A percentile compares a stretch with the other conserved stretches of the same genome.
These are phyloP conservation scores for Hamigera avellanea DNA, from an alignment of 495 filamentous ascomycete species.

Conservation along the genomic window DNA sequence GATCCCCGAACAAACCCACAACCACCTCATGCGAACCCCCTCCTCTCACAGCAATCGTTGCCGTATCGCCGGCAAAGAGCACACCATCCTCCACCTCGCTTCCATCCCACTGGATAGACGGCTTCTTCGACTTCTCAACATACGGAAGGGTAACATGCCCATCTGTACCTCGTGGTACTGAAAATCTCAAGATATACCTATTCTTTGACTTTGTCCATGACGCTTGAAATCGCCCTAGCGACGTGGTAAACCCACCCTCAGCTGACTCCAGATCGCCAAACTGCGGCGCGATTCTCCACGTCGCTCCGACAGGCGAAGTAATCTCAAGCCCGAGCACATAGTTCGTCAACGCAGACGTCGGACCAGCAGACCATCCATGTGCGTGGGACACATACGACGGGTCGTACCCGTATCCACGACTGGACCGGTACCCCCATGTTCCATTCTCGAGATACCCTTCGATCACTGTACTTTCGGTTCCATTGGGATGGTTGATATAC, in stretches of 20 bases:
- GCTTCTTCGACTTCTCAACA: slow-evolving; percentile 11
- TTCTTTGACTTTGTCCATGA: slow-evolving; percentile 19
- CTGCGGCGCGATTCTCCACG: slow-evolving; percentile 39
- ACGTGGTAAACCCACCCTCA: slow-evolving; percentile 44
- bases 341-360: slow-evolving; percentile 41
- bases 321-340: slow-evolving; percentile 44
- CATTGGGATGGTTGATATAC: slow-evolving; percentile 47
- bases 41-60: slow-evolving; percentile 12
- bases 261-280: slow-evolving; percentile 39
- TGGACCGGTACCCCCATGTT: slow-evolving; percentile 42
- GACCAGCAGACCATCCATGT: slow-evolving; percentile 51
- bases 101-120: slow-evolving; percentile 19
- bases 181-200: slow-evolving; percentile 21
- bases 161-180: slow-evolving; percentile 33
- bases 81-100: slow-evolving; percentile 10
- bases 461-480: slow-evolving; percentile 49
- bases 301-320: slow-evolving; percentile 31
- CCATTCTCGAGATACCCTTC: slow-evolving; percentile 49
- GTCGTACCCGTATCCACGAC: slow-evolving; percentile 24
- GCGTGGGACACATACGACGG: slow-evolving; percentile 37
- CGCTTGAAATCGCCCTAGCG: slow-evolving; percentile 39
- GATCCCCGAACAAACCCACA: slow-evolving; percentile 3
- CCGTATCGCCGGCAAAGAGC: slow-evolving; percentile 11
- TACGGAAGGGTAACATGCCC: slow-evolving; percentile 31
- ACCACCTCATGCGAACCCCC: slow-evolving; percentile 19